Evolutionary conservation across 371 early-diverging fungal species (phyloP), one percentile per base, ranked within the genome.

Genomic region (Mortierella polycephala): DNA sequence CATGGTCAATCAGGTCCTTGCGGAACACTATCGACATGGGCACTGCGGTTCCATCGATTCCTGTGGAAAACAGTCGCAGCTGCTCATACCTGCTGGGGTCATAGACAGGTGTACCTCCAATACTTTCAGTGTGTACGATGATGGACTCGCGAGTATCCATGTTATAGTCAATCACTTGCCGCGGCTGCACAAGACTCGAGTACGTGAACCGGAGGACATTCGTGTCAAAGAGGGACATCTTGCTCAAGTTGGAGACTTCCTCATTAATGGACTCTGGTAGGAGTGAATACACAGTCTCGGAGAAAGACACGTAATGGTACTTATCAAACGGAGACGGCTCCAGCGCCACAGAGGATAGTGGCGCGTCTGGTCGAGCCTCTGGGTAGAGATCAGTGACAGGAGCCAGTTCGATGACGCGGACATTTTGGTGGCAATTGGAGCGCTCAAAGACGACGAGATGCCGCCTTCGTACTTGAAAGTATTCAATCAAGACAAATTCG

Each of bases 301-400:
- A 73, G 64, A 90, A 90, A n/a, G 87, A 81, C 7, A 90, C 71
- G 64, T 89, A 89, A 57, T 89, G 90, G 61, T 86, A 89, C 14
- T 81, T 62, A 23, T 77, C 69, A 58, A 89, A 86, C 2, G 74
- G 81, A 8, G 71, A 58, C 0, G 67, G 67, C 45, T 67, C 64
- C 47, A 76, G 46, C 7, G 64, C 62, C 13, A 71, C 58, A 12
- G 75, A 69, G 20, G 66, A 69, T 16, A 70, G 65, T 42, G 70
- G 69, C 10, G 69, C 70, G 13, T 67, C 60, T 5, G 69, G 68
- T 7, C 69, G 55, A 14, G 18, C 60, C 69, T 58, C 66, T 16
- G 47, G 51, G 46, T 44, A 54, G 0, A 52, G 76, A 5, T 52
- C 71, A 4, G 52, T 59, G 5, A 54, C 60, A 7, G 71, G 55